A percentile compares a stretch with the other conserved stretches of the same genome.
Evolutionary conservation across 257 asterid genomes (phyloP).

Genomic region (Nyctanthes arbortristis): DNA sequence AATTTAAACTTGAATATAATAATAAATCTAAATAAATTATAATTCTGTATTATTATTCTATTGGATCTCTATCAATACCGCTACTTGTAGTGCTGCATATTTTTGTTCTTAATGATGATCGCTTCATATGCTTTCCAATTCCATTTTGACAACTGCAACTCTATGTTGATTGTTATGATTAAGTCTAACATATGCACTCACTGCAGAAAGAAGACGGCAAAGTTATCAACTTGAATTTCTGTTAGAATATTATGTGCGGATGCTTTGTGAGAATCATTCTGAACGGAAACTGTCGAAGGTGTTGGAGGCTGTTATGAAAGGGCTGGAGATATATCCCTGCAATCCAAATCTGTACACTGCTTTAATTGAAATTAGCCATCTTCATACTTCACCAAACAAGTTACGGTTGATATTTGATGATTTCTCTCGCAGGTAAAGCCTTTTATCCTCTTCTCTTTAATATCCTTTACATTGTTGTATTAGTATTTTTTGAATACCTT

Average conservation of each 20-base stretch:
- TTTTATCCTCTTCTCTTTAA: slow-evolving; percentile 5
- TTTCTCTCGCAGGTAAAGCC: slow-evolving; percentile 53
- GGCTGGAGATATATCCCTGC: slow-evolving; percentile 77
- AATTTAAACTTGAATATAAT: no score
- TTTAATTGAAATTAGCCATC: slow-evolving; percentile 65
- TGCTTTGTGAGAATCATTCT: slow-evolving; percentile 53
- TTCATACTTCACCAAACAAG: slow-evolving; percentile 74
- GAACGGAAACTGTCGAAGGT: slow-evolving; percentile 55
- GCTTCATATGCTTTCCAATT: not conserved
- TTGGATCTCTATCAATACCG: not conserved
- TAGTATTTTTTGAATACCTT: not conserved
- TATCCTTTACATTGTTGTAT: not conserved
- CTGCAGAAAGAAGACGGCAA: slow-evolving; percentile 78
- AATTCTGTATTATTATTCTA: no score
- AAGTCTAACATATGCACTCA: slow-evolving; percentile 13
- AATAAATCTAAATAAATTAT: no score
- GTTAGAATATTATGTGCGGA: slow-evolving; percentile 66
- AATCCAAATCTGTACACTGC: slow-evolving; percentile 58
- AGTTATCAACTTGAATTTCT: slow-evolving; percentile 72
- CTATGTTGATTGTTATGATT: slow-evolving; percentile 4
- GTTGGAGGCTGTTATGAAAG: slow-evolving; percentile 70
- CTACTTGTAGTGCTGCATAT: not conserved
- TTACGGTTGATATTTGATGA: slow-evolving; percentile 79
- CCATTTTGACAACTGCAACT: not conserved
- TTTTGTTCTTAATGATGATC: not conserved